Conservation (phyloP, 371 early-diverging fungal species). For the Mucor indicus region DNA sequence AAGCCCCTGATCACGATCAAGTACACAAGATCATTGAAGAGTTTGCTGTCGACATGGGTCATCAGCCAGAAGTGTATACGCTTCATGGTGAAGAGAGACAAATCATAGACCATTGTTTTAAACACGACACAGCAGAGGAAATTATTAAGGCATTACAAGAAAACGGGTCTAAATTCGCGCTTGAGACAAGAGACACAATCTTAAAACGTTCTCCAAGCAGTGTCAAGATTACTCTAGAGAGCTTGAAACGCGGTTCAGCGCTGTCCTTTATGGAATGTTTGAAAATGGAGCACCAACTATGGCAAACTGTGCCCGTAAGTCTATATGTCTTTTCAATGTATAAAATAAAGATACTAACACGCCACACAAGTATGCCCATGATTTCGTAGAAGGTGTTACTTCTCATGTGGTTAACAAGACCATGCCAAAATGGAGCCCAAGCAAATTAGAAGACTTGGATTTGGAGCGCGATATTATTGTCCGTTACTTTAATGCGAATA, state of each 20-base stretch:
- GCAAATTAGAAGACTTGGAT: conserved; percentile 46
- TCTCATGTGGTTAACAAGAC: conserved; percentile 14
- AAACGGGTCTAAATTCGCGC: conserved; percentile 60
- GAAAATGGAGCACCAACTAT: conserved; percentile 73
- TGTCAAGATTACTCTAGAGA: conserved; percentile 76
- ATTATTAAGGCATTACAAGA: conserved; percentile 60
- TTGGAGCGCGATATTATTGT: conserved; percentile 30
- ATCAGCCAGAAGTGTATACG: conserved; percentile 6
- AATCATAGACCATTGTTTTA: conserved; percentile 67
- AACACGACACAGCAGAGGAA: conserved; percentile 67
- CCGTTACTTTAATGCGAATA: conserved; percentile 16
- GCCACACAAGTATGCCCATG: conserved; percentile 26
- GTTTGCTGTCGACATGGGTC: conserved; percentile 54
- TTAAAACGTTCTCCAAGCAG: conserved; percentile 72
- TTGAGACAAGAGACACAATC: conserved; percentile 59
- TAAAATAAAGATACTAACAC: not conserved
- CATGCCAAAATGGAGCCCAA: conserved; percentile 72
- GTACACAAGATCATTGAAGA: conserved; percentile 86
- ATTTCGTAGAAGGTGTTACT: conserved; percentile 81
- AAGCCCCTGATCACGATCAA: conserved; percentile 60
- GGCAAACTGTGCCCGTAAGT: conserved; percentile 63
- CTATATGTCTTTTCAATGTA: not conserved
- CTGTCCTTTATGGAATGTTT: conserved; percentile 46
- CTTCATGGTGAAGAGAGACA: conserved; percentile 14
- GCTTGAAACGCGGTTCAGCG: conserved; percentile 65